Percentiles rank a stretch among this genome's conserved stretches.
phyloP scores from a whole-genome alignment of 345 rosid genomes.

The Noccaea bulbosa region DNA sequence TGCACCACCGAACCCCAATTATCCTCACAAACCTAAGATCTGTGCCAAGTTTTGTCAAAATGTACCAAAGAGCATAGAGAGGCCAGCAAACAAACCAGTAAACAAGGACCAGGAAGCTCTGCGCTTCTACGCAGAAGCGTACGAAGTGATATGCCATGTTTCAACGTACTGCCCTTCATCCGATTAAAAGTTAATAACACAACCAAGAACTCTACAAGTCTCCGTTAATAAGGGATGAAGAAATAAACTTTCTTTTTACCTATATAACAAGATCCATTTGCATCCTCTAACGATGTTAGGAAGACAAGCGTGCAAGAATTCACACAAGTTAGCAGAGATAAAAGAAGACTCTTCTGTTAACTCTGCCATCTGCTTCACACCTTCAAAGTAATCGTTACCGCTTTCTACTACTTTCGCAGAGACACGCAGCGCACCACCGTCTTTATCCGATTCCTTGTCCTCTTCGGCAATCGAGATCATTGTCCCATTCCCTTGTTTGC shows the following conservation, averaged over 20 bases:
- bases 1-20: constrained; percentile 26
- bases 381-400: constrained; percentile 53
- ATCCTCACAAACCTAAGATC: constrained; percentile 37
- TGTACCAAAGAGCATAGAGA: constrained; percentile 4
- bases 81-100: constrained; percentile 56
- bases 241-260: constrained; percentile 50
- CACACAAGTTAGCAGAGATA: constrained; percentile 65
- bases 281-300: constrained; percentile 90
- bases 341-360: constrained; percentile 66
- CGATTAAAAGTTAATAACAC: constrained; percentile 45
- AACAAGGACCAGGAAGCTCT: constrained; percentile 78
- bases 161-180: constrained; percentile 98
- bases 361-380: constrained; percentile 47
- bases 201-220: constrained; percentile 20
- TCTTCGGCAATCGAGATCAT: constrained; percentile 17
- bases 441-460: constrained; percentile 30
- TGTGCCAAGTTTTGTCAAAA: background rate
- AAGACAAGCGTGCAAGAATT: constrained; percentile 73
- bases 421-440: constrained; percentile 9
- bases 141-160: constrained; percentile 94
- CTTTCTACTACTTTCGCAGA: constrained; percentile 48
- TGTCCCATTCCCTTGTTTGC: constrained; percentile 20
- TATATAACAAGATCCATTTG: constrained; percentile 82
- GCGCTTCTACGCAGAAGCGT: constrained; percentile 85
- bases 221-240: background rate